Evolutionary conservation across 768 basidiomycete species (phyloP), one percentile per base, ranked within the genome.

Genomic region (Mycena leptocephala): DNA sequence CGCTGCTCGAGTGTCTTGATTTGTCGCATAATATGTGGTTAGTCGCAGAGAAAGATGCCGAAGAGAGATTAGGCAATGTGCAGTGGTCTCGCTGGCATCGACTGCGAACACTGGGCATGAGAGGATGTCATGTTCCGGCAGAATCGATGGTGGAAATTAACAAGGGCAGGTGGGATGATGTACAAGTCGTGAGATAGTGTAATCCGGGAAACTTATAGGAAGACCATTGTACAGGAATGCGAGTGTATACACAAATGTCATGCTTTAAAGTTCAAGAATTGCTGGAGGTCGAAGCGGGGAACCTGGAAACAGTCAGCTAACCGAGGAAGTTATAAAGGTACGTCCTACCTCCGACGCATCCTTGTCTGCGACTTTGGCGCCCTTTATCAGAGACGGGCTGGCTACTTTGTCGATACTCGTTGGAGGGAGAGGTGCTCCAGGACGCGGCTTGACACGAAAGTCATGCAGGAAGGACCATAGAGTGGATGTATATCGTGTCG

Each of bases 11-110:
- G 26, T 79, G 92, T 30, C 82, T 95, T 39, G 94, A 95, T 80
- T 81, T 95, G 59, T 95, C 95, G 0, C 94, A 89, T 81, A 95
- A 95, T 70, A 51, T 71, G 2, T 90, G 89, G 89, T 80, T 90
- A 14, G 75, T 79, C 14, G 76, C 77, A 22, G 77, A 80, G 13
- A 80, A 78, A 26, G 85, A 86, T 26, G 84, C 82, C 10, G 76
- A 82, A 32, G 80, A 85, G 58, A 83, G 84, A 14, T 76, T 93
- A 24, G 89, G 89, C 62, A 88, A 88, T 48, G 83, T 93, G 5
- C 87, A 90, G 51, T 95, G 94, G 95, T 73, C 71, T 7, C 88
- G 89, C 46, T 92, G 92, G 91, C 85, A 83, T 39, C 80, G 87
- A 39, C 80, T 96, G 70, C 84, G 85, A 72, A 84, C 91, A 16